These are phyloP conservation scores for Schwanniomyces polymorphus DNA, from an alignment of 805 yeast species.

Conservation along the genomic window DNA sequence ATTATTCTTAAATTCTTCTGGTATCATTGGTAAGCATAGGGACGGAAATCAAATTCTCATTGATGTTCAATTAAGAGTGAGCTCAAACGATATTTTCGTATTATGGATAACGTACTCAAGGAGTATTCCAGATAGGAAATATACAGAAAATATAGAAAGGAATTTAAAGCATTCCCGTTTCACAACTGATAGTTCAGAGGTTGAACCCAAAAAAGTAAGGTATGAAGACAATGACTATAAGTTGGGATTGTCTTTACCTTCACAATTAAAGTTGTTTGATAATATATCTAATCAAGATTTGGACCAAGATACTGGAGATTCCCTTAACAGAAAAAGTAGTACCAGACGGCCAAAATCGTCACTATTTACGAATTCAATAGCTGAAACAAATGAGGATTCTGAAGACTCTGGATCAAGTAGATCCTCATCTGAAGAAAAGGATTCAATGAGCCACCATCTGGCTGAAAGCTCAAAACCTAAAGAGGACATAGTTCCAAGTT, in stretches of 20 bases:
- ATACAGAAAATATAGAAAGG: slow-evolving; percentile 23
- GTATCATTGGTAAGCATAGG: slow-evolving; percentile 65
- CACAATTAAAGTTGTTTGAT: slow-evolving; percentile 53
- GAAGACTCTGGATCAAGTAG: not conserved
- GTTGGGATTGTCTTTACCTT: slow-evolving; percentile 40
- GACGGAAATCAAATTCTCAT: slow-evolving; percentile 67
- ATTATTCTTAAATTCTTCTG: slow-evolving; percentile 60
- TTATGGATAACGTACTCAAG: slow-evolving; percentile 89
- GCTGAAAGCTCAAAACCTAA: not conserved
- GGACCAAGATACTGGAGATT: slow-evolving; percentile 27
- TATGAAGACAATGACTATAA: slow-evolving; percentile 1
- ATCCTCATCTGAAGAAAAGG: not conserved
- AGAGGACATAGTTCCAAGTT: slow-evolving; percentile 1
- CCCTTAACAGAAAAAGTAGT: slow-evolving; percentile 33
- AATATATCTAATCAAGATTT: slow-evolving; percentile 29
- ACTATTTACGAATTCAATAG: slow-evolving; percentile 1
- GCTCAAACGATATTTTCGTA: slow-evolving; percentile 56
- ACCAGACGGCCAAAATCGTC: slow-evolving; percentile 26
- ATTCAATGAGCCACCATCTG: slow-evolving; percentile 1
- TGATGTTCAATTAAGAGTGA: slow-evolving; percentile 80
- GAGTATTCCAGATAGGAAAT: slow-evolving; percentile 14
- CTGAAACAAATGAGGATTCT: slow-evolving; percentile 16
- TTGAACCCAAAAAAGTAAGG: slow-evolving; percentile 5
- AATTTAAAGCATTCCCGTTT: slow-evolving; percentile 16
- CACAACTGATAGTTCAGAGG: slow-evolving; percentile 12